Percentiles rank a stretch among this genome's conserved stretches.
These are phyloP conservation scores for Populus tomentosa DNA, from an alignment of 441 rosid genomes.

Conservation along the genomic window DNA sequence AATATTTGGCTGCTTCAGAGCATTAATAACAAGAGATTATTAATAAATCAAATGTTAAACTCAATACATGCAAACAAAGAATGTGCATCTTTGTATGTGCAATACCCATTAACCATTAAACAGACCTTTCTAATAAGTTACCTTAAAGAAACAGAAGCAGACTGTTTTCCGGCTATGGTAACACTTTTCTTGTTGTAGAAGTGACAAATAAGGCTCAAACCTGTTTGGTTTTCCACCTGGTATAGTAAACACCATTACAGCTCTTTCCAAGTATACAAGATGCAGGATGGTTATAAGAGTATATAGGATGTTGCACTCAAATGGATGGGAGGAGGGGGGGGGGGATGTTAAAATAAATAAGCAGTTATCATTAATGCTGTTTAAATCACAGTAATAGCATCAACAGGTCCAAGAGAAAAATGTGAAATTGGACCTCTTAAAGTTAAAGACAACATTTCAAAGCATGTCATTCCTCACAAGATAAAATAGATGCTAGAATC, in stretches of 20 bases:
- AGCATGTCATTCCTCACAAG: neutral
- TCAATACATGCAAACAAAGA: conserved; percentile 2
- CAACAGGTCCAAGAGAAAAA: neutral
- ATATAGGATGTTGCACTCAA: neutral
- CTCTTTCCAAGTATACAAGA: conserved; percentile 12
- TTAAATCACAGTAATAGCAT: neutral
- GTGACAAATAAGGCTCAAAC: conserved; percentile 61
- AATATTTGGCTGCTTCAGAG: conserved; percentile 47
- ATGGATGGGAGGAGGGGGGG: neutral
- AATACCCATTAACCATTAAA: neutral
- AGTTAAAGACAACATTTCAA: neutral
- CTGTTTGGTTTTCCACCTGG: conserved; percentile 87
- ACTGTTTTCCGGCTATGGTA: conserved; percentile 56
- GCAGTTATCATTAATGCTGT: neutral
- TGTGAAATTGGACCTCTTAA: neutral
- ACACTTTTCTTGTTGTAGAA: conserved; percentile 58
- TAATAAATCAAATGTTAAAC: conserved; percentile 16
- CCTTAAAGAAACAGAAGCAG: conserved; percentile 74
- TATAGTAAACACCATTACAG: conserved; percentile 15
- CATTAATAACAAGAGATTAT: conserved; percentile 28
- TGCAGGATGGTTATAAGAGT: neutral
- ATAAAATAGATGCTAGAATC: neutral
- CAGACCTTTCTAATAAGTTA: conserved; percentile 27
- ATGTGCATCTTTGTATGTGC: neutral
- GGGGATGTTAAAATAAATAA: neutral